Evolutionary conservation across 2,329 filamentous ascomycete species (phyloP).

Genomic region (Fusarium incarnatum): DNA sequence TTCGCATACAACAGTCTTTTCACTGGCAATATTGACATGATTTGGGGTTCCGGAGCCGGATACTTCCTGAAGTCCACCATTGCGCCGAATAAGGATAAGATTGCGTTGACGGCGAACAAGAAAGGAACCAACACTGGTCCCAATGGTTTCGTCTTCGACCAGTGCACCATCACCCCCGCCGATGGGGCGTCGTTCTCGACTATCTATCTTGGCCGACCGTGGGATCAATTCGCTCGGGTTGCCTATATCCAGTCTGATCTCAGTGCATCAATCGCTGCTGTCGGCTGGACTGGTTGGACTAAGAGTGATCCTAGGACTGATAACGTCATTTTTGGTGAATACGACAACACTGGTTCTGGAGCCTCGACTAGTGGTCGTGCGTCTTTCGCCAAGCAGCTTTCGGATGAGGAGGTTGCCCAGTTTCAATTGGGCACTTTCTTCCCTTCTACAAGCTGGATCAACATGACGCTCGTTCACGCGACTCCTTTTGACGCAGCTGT

Average conservation of each 20-base stretch:
- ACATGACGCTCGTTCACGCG: slow-evolving; percentile 36
- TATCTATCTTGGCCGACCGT: slow-evolving; percentile 40
- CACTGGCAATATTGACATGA: slow-evolving; percentile 62
- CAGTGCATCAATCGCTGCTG: slow-evolving; percentile 15
- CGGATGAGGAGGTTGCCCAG: slow-evolving; percentile 7
- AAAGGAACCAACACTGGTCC: slow-evolving; percentile 52
- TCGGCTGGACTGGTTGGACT: slow-evolving; percentile 40
- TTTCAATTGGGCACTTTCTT: slow-evolving; percentile 40
- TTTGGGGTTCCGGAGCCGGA: slow-evolving; percentile 55
- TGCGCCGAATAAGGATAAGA: slow-evolving; percentile 47
- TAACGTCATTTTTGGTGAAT: slow-evolving; percentile 38
- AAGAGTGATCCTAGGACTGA: slow-evolving; percentile 38
- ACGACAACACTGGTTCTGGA: slow-evolving; percentile 36
- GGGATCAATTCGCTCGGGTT: slow-evolving; percentile 41
- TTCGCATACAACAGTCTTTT: slow-evolving; percentile 59
- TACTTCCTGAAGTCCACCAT: slow-evolving; percentile 56
- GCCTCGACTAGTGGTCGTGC: slow-evolving; percentile 34
- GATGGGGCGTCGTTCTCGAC: slow-evolving; percentile 40
- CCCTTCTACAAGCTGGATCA: slow-evolving; percentile 37
- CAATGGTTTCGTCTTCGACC: slow-evolving; percentile 52
- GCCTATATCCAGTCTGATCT: slow-evolving; percentile 40
- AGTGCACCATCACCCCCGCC: slow-evolving; percentile 48
- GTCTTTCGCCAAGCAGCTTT: slow-evolving; percentile 37
- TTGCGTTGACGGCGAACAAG: slow-evolving; percentile 53
- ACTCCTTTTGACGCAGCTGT: slow-evolving; percentile 36